Evolutionary conservation across 2,329 filamentous ascomycete species (phyloP).

Genomic region (Phialophora expanda): DNA sequence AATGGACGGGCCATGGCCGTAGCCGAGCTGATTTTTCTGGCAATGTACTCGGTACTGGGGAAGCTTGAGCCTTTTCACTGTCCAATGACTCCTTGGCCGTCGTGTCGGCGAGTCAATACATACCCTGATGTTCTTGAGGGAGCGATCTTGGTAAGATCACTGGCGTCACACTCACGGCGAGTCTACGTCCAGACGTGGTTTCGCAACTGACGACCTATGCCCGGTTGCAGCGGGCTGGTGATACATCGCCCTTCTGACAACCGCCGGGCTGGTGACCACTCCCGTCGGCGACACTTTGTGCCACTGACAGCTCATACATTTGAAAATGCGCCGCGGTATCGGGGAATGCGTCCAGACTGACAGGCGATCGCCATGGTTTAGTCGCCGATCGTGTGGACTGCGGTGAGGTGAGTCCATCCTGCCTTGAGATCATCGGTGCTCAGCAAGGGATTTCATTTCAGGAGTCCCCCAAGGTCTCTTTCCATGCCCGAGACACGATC

Average conservation of each 20-base stretch:
- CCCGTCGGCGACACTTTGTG: not conserved
- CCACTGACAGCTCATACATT: not conserved
- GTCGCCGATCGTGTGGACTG: not conserved
- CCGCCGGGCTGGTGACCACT: not conserved
- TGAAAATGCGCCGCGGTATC: not conserved
- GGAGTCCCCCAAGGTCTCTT: conserved; percentile 67
- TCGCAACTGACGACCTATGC: not conserved
- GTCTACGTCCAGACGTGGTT: not conserved
- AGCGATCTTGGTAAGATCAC: not conserved
- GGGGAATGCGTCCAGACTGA: not conserved
- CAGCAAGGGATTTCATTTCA: conserved; percentile 48
- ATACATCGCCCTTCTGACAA: conserved; percentile 3
- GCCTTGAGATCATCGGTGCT: not conserved
- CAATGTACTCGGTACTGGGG: not conserved
- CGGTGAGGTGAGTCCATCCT: not conserved
- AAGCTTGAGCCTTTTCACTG: not conserved
- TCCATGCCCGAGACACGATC: conserved; percentile 71
- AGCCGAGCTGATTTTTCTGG: not conserved
- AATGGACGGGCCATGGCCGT: not conserved
- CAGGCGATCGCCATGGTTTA: not conserved
- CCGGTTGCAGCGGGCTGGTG: conserved; percentile 1
- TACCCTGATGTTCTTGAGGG: not conserved
- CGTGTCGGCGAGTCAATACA: not conserved
- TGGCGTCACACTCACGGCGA: not conserved
- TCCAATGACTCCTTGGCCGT: not conserved